Evolutionary conservation across 2,329 filamentous ascomycete species (phyloP).

Genomic region (Ophiostoma triangulosporum): DNA sequence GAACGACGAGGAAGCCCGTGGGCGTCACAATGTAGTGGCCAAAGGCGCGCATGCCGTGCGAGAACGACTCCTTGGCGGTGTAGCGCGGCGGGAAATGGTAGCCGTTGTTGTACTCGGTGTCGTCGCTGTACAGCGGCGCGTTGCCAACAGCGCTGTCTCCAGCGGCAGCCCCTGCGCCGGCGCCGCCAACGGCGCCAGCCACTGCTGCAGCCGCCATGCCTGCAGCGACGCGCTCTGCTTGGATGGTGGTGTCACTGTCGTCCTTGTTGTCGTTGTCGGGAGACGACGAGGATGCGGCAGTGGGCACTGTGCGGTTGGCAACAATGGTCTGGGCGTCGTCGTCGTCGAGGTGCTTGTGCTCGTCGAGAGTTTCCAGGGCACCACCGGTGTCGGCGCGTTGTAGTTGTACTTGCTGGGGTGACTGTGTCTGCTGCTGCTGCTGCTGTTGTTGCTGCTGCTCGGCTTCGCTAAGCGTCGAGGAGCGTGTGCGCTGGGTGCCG

Average conservation of each 20-base stretch:
- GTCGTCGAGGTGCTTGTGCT: constrained; percentile 5
- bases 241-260: background rate
- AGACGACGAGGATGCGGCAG: background rate
- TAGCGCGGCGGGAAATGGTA: constrained; percentile 53
- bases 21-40: constrained; percentile 64
- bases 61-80: constrained; percentile 43
- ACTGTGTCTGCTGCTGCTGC: background rate
- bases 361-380: constrained; percentile 7
- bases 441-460: constrained; percentile 1
- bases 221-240: background rate
- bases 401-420: background rate
- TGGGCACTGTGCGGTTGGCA: background rate
- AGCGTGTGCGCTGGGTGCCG: constrained; percentile 5
- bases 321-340: background rate
- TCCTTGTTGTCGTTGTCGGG: background rate
- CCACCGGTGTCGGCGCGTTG: background rate
- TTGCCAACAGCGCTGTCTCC: background rate
- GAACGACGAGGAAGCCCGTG: constrained; percentile 59
- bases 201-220: background rate
- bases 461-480: constrained; percentile 4
- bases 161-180: background rate
- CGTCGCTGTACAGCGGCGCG: constrained; percentile 21
- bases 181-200: background rate
- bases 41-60: constrained; percentile 45
- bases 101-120: constrained; percentile 46